Evolutionary conservation across 495 filamentous ascomycete genomes (phyloP).

Genomic region (Penicillium roqueforti): DNA sequence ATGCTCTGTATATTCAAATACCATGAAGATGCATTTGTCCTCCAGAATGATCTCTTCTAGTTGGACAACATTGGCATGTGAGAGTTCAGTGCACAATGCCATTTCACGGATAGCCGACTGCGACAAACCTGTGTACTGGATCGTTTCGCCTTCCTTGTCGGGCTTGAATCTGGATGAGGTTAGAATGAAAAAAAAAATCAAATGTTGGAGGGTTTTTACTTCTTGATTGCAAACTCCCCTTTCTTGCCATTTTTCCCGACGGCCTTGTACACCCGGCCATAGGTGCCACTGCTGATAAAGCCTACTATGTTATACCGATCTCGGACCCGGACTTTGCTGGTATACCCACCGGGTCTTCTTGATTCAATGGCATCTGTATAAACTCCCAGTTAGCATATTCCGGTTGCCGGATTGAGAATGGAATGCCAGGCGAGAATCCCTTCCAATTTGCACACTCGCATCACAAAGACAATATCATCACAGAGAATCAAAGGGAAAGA

Average conservation of each 20-base stretch:
- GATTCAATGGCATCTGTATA: constrained; percentile 36
- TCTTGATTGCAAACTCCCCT: constrained; percentile 93
- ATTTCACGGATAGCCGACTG: constrained; percentile 97
- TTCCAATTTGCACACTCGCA: constrained; percentile 15
- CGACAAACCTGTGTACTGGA: constrained; percentile 95
- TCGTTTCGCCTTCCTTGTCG: constrained; percentile 92
- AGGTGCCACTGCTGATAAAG: constrained; percentile 98
- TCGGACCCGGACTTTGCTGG: constrained; percentile 80
- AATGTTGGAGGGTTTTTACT: constrained; percentile 40
- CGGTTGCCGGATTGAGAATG: constrained; percentile 11
- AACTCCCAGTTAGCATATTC: constrained; percentile 6
- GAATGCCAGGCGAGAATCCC: constrained; percentile 3
- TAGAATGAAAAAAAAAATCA: constrained; percentile 9
- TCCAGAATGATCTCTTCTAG: constrained; percentile 95
- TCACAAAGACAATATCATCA: constrained; percentile 9
- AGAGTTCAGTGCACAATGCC: constrained; percentile 93
- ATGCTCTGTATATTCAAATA: constrained; percentile 97
- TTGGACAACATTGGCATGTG: constrained; percentile 84
- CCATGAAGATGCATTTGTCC: constrained; percentile 99
- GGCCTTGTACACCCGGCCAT: constrained; percentile 97
- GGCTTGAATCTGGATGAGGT: constrained; percentile 76
- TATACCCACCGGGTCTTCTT: constrained; percentile 55
- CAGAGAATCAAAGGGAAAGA: constrained; percentile 25
- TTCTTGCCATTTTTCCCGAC: constrained; percentile 68
- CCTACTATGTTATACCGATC: constrained; percentile 94